These are phyloP conservation scores for Opeltia flavorubescens DNA, from an alignment of 495 filamentous ascomycete genomes.

Conservation along the genomic window DNA sequence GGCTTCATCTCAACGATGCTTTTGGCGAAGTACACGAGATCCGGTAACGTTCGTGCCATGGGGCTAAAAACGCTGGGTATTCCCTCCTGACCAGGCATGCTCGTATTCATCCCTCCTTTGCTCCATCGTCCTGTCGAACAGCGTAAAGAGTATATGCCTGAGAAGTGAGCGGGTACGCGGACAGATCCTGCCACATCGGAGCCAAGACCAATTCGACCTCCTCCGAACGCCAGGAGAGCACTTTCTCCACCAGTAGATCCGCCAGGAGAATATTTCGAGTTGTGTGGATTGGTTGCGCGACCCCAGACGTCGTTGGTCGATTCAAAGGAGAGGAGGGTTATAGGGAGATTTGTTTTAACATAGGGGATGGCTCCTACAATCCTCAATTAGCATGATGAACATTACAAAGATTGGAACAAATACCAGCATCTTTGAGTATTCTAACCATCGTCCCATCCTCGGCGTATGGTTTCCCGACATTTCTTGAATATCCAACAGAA, in stretches of 20 bases:
- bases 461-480: slow-evolving; percentile 47
- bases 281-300: slow-evolving; percentile 70
- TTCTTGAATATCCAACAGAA: slow-evolving; percentile 66
- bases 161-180: slow-evolving; percentile 76
- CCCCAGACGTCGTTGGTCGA: slow-evolving; percentile 87
- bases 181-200: slow-evolving; percentile 92
- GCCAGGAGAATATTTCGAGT: slow-evolving; percentile 70
- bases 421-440: slow-evolving; percentile 75
- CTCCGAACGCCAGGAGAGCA: slow-evolving; percentile 74
- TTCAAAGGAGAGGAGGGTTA: slow-evolving; percentile 85
- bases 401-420: slow-evolving; percentile 2
- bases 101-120: slow-evolving; percentile 69
- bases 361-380: slow-evolving; percentile 59
- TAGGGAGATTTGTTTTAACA: slow-evolving; percentile 89
- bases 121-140: slow-evolving; percentile 96
- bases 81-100: slow-evolving; percentile 91
- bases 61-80: slow-evolving; percentile 82
- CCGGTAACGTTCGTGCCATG: slow-evolving; percentile 78
- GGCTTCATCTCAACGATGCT: slow-evolving; percentile 62
- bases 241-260: slow-evolving; percentile 84
- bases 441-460: slow-evolving; percentile 63
- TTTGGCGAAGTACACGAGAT: slow-evolving; percentile 75
- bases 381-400: slow-evolving; percentile 27
- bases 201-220: slow-evolving; percentile 82
- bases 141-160: slow-evolving; percentile 76